These are phyloP conservation scores for Ogataea naganishii DNA, from an alignment of 805 yeast species.

Conservation along the genomic window DNA sequence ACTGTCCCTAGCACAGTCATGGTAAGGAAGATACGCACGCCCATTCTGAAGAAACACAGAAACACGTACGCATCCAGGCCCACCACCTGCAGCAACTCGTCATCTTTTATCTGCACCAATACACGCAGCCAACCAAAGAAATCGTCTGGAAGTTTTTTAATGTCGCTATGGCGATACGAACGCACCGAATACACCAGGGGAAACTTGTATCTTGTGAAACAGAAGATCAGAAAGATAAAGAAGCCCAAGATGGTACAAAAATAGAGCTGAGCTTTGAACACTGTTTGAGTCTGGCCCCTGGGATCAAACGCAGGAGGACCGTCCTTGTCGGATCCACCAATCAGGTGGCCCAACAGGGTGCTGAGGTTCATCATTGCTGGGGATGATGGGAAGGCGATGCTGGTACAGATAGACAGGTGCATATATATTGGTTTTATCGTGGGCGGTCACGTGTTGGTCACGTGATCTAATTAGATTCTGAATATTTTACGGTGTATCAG, in stretches of 20 bases:
- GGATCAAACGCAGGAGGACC: constrained; percentile 35
- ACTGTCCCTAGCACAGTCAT: constrained; percentile 38
- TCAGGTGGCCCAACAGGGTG: too few species aligned
- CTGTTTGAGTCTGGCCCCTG: constrained; percentile 37
- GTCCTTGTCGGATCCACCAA: constrained; percentile 11
- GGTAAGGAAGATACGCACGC: constrained; percentile 34
- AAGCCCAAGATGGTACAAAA: constrained; percentile 40
- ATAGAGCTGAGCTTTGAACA: constrained; percentile 45
- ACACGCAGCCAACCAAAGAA: constrained; percentile 47
- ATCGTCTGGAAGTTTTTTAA: constrained; percentile 36
- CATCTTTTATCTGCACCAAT: constrained; percentile 35
- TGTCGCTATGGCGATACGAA: constrained; percentile 35
- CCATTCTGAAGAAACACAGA: constrained; percentile 49
- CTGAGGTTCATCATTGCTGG: too few species aligned
- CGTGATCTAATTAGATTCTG: too few species aligned
- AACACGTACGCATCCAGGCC: constrained; percentile 54
- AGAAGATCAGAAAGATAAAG: constrained; percentile 37
- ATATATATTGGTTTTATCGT: too few species aligned
- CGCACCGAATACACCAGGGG: constrained; percentile 52
- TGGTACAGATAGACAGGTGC: too few species aligned
- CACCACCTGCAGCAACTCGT: constrained; percentile 45
- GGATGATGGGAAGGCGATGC: too few species aligned
- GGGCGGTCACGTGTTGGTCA: too few species aligned
- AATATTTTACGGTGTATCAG: too few species aligned
- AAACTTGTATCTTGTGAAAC: constrained; percentile 42